Base-by-base conservation (phyloP, 2,329 filamentous ascomycete genomes). In the Paecilomyces sp. region DNA sequence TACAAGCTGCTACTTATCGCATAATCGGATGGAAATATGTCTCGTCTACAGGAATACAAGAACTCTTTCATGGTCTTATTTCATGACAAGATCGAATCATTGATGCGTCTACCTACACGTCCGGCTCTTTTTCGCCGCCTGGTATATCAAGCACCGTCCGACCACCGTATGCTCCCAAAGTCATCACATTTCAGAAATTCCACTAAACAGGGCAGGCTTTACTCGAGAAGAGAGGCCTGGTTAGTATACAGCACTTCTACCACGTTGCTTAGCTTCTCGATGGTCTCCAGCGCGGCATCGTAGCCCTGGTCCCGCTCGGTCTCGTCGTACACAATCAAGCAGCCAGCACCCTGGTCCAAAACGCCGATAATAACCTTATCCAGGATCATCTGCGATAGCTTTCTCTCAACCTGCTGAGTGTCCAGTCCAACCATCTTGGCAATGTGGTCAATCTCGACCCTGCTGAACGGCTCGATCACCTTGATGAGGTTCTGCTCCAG, bases 401-500 rank as follows among this genome's bases (percentile, higher is more conserved):
- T 99, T 69, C 92, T 87, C 85, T 99, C 95, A 61, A 99, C 94
- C 80, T 97, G 93, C 76, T 91, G 88, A 28, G 91, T 96, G 75
- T 97, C 94, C 63, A 99, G 83, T 47, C 93, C 92, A 57, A 99
- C 94, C 89, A 97, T 96, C 82, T 94, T 92, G 67, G 94, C 93
- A 70, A 99, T 91, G 75, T 99, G 94, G 68, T 88, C 89, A 69
- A 99, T 96, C 79, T 99, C 94, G 58, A 99, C 94, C 63, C 92
- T 87, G 71, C 91, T 96, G 80, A 97, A 99, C 24, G 94, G 94
- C 83, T 99, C 94, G 73, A 99, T 99, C 64, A 99, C 94, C 83
- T 99, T 97, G 84, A 97, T 95, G 51, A 99, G 85, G 77, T 99
- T 99, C 84, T 99, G 94, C 82, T 99, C 94, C 72, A 99, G 79